Evolutionary conservation across 805 yeast species (phyloP).

Genomic region (Candida odintsovae): DNA sequence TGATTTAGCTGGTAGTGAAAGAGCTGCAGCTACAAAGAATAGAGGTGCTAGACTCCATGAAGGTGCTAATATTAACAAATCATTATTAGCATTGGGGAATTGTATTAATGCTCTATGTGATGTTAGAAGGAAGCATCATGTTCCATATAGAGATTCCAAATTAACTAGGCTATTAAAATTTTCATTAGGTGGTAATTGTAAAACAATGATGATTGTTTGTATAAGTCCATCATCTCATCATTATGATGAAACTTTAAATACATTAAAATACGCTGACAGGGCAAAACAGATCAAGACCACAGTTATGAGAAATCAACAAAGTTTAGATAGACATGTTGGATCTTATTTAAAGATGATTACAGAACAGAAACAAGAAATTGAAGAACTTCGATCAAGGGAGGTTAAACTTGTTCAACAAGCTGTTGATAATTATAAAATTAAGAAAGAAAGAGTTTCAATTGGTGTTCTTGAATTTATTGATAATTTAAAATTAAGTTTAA

Average conservation of each 20-base stretch:
- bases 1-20: slow-evolving; percentile 92
- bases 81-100: slow-evolving; percentile 84
- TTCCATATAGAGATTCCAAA: slow-evolving; percentile 90
- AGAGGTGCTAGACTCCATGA: slow-evolving; percentile 77
- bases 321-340: slow-evolving; percentile 77
- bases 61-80: slow-evolving; percentile 91
- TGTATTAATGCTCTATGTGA: slow-evolving; percentile 91
- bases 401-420: slow-evolving; percentile 33
- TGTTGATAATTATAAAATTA: slow-evolving; percentile 28
- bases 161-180: slow-evolving; percentile 81
- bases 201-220: slow-evolving; percentile 94
- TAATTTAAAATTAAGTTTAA: slow-evolving; percentile 34
- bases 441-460: slow-evolving; percentile 34
- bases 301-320: slow-evolving; percentile 64
- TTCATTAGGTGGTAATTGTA: slow-evolving; percentile 90
- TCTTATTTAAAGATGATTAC: slow-evolving; percentile 80
- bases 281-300: slow-evolving; percentile 90
- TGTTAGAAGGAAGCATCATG: slow-evolving; percentile 58
- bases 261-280: slow-evolving; percentile 84
- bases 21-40: slow-evolving; percentile 87
- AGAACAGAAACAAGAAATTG: slow-evolving; percentile 72
- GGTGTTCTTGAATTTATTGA: slow-evolving; percentile 38
- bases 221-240: slow-evolving; percentile 81
- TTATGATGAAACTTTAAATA: slow-evolving; percentile 89
- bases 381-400: slow-evolving; percentile 56